phyloP scores from a whole-genome alignment of 768 basidiomycete genomes.

The Daedaleopsis nitida region DNA sequence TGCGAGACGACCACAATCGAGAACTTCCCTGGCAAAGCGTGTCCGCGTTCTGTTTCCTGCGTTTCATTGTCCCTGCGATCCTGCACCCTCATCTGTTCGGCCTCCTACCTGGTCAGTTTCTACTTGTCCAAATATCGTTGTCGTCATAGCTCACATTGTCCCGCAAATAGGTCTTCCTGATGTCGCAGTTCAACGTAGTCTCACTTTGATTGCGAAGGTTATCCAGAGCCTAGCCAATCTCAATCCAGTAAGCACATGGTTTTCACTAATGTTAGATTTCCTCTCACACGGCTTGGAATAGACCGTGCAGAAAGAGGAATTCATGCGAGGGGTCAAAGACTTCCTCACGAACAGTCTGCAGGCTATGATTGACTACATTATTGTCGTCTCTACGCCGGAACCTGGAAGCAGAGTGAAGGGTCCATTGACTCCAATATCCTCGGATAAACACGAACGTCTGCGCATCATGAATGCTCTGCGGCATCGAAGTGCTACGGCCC shows the following conservation, averaged over 20 bases:
- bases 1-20: slow-evolving; percentile 46
- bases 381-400: slow-evolving; percentile 64
- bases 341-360: slow-evolving; percentile 66
- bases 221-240: slow-evolving; percentile 88
- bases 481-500: slow-evolving; percentile 57
- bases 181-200: slow-evolving; percentile 69
- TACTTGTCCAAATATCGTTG: neutral
- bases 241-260: slow-evolving; percentile 54
- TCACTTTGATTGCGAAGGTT: slow-evolving; percentile 87
- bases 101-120: slow-evolving; percentile 62
- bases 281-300: slow-evolving; percentile 25
- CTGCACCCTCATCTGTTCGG: slow-evolving; percentile 87
- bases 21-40: slow-evolving; percentile 81
- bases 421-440: slow-evolving; percentile 23
- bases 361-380: slow-evolving; percentile 80
- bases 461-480: slow-evolving; percentile 51
- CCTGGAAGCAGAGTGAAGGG: slow-evolving; percentile 13
- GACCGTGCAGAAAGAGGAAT: slow-evolving; percentile 76
- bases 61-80: slow-evolving; percentile 89
- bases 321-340: slow-evolving; percentile 75
- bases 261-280: neutral
- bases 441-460: slow-evolving; percentile 48
- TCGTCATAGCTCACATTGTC: neutral
- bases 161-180: slow-evolving; percentile 59
- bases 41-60: slow-evolving; percentile 86